Base-by-base conservation (phyloP, 805 yeast genomes). In the Nakazawaea anatomiae region DNA sequence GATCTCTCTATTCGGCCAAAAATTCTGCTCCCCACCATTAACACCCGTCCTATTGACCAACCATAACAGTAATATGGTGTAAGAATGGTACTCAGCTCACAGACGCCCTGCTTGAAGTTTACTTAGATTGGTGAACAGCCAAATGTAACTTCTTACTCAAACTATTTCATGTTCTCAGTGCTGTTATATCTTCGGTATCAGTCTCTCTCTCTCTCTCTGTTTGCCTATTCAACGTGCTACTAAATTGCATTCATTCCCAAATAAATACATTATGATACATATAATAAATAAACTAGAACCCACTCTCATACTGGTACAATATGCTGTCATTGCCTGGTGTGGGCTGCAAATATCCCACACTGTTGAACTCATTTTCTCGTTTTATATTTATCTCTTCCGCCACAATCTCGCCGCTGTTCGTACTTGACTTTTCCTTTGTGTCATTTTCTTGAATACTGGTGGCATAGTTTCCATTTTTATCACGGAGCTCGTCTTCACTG, bases 271-370 rank as follows among this genome's bases (percentile, higher is more conserved):
- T 18, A 31, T 46, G 32, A 31, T 27, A 46, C 42, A 41, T 27
- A 35, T 42, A 39, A 36, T 38, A 14, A 32, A 42, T 18, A 39
- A 30, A 48, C 28, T 39, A 48, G 28, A 48, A 43, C 30, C 42
- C 47, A 32, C 32, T 48, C 18, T 44, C 47, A 41, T 48, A 48
- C 29, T 39, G 47, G 34, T 48, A 48, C 30, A 48, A 32, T 30
- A 48, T 25, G 14, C 28, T 35, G 10, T 43, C 44, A 10, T 39
- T 42, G 28, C 18, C 31, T 11, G 30, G 6, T 11, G 47, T 30
- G 5, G 44, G 44, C 36, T 8, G 47, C 14, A 34, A 25, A 32
- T 43, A 48, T n/a, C 32, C 41, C 12, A 48, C 31, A 10, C 14
- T 12, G n/a, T 43, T 38, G 42, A 48, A 48, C 14, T 39, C 49